Base-by-base conservation (phyloP, 495 filamentous ascomycete genomes). In the Neurospora tetrasperma region DNA sequence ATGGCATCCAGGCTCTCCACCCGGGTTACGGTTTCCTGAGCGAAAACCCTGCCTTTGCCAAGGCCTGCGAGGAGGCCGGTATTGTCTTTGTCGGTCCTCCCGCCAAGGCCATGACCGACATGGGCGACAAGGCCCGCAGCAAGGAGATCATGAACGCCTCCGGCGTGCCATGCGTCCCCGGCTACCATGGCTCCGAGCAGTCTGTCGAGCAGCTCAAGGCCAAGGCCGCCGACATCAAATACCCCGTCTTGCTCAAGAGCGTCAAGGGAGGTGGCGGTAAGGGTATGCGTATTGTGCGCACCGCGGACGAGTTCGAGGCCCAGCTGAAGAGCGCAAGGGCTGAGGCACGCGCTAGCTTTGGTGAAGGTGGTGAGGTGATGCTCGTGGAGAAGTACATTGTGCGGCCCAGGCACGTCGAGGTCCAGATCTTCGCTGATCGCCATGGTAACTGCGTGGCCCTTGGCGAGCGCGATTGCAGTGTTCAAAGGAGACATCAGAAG, bases 11-110 rank as follows among this genome's bases (percentile, higher is more conserved):
- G 78, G 93, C 91, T 16, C 90, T 99, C 75, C 96, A 99, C 82
- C 96, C 96, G 1, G 96, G 96, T 5, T 99, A 99, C 85, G 96
- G 96, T 18, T 99, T 98, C 85, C 86, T 97, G 74, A 96, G 93
- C 76, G 96, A 99, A 84, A 99, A 99, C 80, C 90, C 95, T 3
- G 87, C 83, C 8, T 99, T 99, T 82, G 96, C 96, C 14, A 86
- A 88, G 74, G 90, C 93, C 83, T 97, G 94, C 78, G 91, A 90
- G 75, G 92, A 97, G 75, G 94, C 94, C 41, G 96, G 96, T 4
- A 84, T 99, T 68, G 89, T 94, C 44, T 99, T 99, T 78, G 97
- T 98, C 78, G 96, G 96, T 0, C 96, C 96, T 14, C 94, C 96
- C 41, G 92, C 91, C 82, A 86, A 90, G 73, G 96, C 96, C 8